phyloP scores from a whole-genome alignment of 2,329 filamentous ascomycete genomes.

The Xylaria sp. region DNA sequence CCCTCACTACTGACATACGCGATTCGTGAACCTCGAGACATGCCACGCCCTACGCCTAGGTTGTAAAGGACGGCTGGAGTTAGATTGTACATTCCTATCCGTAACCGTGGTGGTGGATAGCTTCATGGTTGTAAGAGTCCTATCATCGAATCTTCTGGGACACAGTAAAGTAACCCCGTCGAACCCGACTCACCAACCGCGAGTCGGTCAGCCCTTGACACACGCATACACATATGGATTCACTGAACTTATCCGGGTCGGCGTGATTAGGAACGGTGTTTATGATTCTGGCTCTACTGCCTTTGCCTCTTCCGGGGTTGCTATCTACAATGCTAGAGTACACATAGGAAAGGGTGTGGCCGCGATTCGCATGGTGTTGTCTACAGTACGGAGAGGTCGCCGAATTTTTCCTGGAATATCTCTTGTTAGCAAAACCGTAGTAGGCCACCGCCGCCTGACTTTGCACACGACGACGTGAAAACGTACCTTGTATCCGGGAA shows the following conservation, averaged over 20 bases:
- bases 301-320: slow-evolving; percentile 40
- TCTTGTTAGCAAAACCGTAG: slow-evolving; percentile 49
- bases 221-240: not conserved
- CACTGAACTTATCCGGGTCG: not conserved
- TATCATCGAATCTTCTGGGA: no score
- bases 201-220: no score
- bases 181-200: no score
- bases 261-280: slow-evolving; percentile 21
- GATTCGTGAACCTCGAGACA: no score
- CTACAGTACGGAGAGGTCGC: slow-evolving; percentile 94
- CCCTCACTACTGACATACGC: no score
- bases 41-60: no score
- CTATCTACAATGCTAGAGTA: slow-evolving; percentile 75
- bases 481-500: slow-evolving; percentile 97
- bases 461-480: not conserved
- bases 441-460: not conserved
- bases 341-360: slow-evolving; percentile 56
- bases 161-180: no score
- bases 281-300: slow-evolving; percentile 26
- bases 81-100: no score
- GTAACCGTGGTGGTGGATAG: no score
- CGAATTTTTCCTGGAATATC: slow-evolving; percentile 93
- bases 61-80: no score
- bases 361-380: slow-evolving; percentile 40
- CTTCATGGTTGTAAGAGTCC: no score